Base-by-base conservation (phyloP, 2,329 filamentous ascomycete species). In the Beauveria caledonica region DNA sequence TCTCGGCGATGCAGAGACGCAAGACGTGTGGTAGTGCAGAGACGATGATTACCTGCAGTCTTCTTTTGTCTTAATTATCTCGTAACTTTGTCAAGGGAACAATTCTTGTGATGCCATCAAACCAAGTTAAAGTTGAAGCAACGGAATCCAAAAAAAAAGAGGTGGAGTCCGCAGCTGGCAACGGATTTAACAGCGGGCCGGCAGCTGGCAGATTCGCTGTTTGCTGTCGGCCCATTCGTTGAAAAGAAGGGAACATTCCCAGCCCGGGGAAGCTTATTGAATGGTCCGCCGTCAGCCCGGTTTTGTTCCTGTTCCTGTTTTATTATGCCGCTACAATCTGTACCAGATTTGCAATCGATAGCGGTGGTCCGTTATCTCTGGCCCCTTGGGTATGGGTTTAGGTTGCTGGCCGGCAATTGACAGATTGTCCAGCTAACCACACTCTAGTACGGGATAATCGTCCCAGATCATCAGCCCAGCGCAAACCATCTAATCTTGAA, bases 91-190 rank as follows among this genome's bases (percentile, higher is more conserved):
- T 13, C 15, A n/a, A 53, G 13, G n/a, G 4, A 53, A 23, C n/a
- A 55, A 23, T 55, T 7, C 15, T 21, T 55, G 17, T 27, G 23
- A 42, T 36, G n/a, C 23, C 6, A 42, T 7, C 3, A 50, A 19
- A 11, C 2, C 39, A 27, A 33, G 39, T 33, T 27, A 21, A 36
- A 36, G 39, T n/a, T 13, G 27, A 25, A 29, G 17, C 51, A 27
- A 29, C 27, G 25, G 11, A 57, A 6, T 48, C 54, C 23, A 23
- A n/a, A n/a, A n/a, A n/a, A n/a, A 19, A 39, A 56, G 54, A 48
- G 54, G 54, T 57, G 54, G 54, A 39, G 54, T 44, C n/a, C 6
- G 44, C 19, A 57, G 55, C 36, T 50, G 55, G 44, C 21, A 57
- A 11, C 25, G 13, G 29, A 23, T 23, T 55, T 55, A 21, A 13